Conservation (phyloP, 2,329 filamentous ascomycete genomes). For the Verticillium klebahnii region DNA sequence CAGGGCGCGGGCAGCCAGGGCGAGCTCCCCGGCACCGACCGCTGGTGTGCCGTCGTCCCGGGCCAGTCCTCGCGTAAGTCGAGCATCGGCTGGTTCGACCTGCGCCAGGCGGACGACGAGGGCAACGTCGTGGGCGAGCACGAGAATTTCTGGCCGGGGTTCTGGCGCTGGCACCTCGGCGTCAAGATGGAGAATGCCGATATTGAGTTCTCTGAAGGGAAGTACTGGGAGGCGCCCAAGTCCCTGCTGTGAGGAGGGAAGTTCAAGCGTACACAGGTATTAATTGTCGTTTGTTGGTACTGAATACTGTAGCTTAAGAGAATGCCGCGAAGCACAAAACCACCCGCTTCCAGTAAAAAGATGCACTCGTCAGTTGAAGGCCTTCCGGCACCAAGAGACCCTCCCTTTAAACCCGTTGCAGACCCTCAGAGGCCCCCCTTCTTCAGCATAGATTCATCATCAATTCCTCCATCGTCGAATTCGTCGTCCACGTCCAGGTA, state of each 20-base stretch:
- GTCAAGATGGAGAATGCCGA: constrained; percentile 31
- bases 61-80: constrained; percentile 21
- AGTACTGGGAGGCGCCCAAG: constrained; percentile 17
- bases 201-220: constrained; percentile 18
- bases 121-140: constrained; percentile 16
- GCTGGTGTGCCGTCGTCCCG: constrained; percentile 37
- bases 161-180: constrained; percentile 38
- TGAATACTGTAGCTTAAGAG: not conserved
- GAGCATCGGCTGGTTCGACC: constrained; percentile 41
- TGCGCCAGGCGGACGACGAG: constrained; percentile 30
- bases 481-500: not conserved
- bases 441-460: not conserved
- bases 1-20: constrained; percentile 28
- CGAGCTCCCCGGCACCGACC: constrained; percentile 40
- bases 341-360: too few species aligned
- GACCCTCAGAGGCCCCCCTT: not conserved
- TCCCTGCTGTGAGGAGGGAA: constrained; percentile 15
- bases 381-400: too few species aligned
- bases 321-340: too few species aligned
- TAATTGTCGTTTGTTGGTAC: too few species aligned
- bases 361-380: too few species aligned
- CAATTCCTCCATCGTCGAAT: not conserved
- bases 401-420: too few species aligned
- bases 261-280: too few species aligned
- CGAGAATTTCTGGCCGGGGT: constrained; percentile 43